Base-by-base conservation (phyloP, 1,284 basidiomycete species). In the Mycena citricolor region DNA sequence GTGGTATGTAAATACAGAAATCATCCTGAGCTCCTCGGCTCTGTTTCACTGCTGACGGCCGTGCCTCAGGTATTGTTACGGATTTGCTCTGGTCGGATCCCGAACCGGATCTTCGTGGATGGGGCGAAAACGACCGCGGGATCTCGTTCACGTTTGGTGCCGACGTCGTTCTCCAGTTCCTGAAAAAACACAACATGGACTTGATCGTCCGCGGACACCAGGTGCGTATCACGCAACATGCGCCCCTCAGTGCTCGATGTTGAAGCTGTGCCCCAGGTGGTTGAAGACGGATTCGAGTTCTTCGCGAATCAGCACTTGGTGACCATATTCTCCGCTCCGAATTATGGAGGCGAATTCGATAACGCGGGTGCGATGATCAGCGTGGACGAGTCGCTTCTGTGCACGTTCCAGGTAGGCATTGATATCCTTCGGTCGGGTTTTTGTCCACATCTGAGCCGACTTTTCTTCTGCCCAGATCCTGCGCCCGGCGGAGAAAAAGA, bases 161-260 rank as follows among this genome's bases (percentile, higher is more conserved):
- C 22, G 94, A 97, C 62, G 95, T 99, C 32, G 94, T 99, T 37
- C 94, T 92, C 49, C 79, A 94, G 60, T 99, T 99, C 80, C 73
- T 98, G 61, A 93, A 97, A 77, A 97, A 97, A 68, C 95, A 97
- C 64, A 94, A 98, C 68, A 97, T 99, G 94, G 94, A 98, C 68
- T 75, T 98, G 61, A 98, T 99, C 62, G 97, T 94, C 71, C 81
- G 95, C 69, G 94, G 94, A 61, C 94, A 98, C 77, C 92, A 97
- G 77, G 88, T 86, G 59, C 55, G 82, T 69, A 17, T 16, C 16
- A 28, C 30, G 25, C 16, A 23, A 6, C 44, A 21, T 44, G 22
- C 34, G 33, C 36, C 45, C 29, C 29, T 44, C 49, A 29, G 16
- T 32, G 3, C 54, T 43, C 12, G 5, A 1, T 1, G 38, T 26